Evolutionary conservation across 2,329 filamentous ascomycete genomes (phyloP).

Genomic region (Ceratocystis huliohia): DNA sequence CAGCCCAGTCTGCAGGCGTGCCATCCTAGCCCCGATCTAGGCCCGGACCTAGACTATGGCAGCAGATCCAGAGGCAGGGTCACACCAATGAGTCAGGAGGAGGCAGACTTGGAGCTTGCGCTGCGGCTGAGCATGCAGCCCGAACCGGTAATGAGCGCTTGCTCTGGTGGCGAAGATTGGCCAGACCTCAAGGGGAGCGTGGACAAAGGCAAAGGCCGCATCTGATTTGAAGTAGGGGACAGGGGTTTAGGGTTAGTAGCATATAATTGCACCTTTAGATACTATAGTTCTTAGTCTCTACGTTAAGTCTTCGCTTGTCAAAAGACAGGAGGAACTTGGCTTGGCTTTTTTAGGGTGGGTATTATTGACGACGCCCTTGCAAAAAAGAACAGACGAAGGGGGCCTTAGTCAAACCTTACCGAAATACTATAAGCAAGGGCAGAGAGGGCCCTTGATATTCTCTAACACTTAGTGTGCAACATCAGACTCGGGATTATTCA

Average conservation of each 20-base stretch:
- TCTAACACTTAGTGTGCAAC: not conserved
- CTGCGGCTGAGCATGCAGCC: constrained; percentile 48
- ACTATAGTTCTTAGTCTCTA: no score
- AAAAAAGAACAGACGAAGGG: constrained; percentile 1
- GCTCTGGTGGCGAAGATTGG: constrained; percentile 26
- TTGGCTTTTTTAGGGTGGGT: no score
- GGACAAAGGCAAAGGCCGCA: constrained; percentile 19
- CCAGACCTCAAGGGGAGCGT: constrained; percentile 25
- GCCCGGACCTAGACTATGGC: not conserved
- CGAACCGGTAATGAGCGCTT: constrained; percentile 25
- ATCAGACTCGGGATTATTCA: not conserved
- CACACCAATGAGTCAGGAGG: constrained; percentile 25
- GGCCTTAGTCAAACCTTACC: not conserved
- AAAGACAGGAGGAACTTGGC: no score
- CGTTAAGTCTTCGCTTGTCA: no score
- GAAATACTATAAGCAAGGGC: not conserved
- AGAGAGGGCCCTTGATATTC: not conserved
- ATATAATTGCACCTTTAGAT: not conserved
- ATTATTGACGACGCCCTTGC: no score
- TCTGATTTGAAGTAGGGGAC: not conserved
- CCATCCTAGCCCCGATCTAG: no score
- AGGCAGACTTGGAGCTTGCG: constrained; percentile 49
- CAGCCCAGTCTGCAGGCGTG: not conserved
- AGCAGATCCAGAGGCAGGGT: not conserved
- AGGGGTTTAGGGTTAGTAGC: not conserved